Conservation (phyloP, 2,329 filamentous ascomycete species). For the Thelonectria olida region DNA sequence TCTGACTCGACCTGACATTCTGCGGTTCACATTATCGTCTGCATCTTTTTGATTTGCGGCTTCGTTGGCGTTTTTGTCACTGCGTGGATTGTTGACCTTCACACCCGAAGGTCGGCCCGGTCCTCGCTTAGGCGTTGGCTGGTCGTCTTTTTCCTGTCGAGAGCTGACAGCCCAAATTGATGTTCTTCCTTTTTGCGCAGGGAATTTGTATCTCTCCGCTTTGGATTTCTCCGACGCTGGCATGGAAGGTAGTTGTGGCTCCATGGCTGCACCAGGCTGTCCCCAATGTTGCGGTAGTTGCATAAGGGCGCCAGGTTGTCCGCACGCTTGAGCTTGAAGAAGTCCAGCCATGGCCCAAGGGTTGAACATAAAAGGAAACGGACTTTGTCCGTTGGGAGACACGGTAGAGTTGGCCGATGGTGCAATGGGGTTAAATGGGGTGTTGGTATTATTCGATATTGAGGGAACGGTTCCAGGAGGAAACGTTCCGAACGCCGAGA, state of each 20-base stretch:
- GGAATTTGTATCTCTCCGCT: slow-evolving; percentile 45
- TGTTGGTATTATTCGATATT: not conserved
- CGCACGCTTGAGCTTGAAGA: slow-evolving; percentile 13
- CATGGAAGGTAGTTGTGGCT: not conserved
- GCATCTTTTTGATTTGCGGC: not conserved
- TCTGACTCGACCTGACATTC: slow-evolving; percentile 40
- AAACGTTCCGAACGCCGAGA: not conserved
- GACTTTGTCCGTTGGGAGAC: not conserved
- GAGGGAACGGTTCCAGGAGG: not conserved
- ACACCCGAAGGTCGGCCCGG: not conserved
- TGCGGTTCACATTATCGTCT: slow-evolving; percentile 25
- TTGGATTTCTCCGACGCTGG: slow-evolving; percentile 18
- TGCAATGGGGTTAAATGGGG: too few relatives aligned
- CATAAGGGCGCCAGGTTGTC: not conserved
- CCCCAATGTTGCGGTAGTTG: slow-evolving; percentile 7
- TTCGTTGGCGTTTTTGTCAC: slow-evolving; percentile 5
- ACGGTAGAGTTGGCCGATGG: not conserved
- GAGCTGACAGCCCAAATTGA: slow-evolving; percentile 47
- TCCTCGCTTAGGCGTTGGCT: not conserved
- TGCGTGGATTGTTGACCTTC: not conserved
- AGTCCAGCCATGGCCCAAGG: slow-evolving; percentile 24
- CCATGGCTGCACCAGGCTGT: not conserved
- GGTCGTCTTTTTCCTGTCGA: slow-evolving; percentile 10
- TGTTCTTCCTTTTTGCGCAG: slow-evolving; percentile 40
- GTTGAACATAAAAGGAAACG: slow-evolving; percentile 5